Evolutionary conservation across 257 asterid genomes (phyloP), one percentile per base, ranked within the genome.

Genomic region (Capsicum baccatum): DNA sequence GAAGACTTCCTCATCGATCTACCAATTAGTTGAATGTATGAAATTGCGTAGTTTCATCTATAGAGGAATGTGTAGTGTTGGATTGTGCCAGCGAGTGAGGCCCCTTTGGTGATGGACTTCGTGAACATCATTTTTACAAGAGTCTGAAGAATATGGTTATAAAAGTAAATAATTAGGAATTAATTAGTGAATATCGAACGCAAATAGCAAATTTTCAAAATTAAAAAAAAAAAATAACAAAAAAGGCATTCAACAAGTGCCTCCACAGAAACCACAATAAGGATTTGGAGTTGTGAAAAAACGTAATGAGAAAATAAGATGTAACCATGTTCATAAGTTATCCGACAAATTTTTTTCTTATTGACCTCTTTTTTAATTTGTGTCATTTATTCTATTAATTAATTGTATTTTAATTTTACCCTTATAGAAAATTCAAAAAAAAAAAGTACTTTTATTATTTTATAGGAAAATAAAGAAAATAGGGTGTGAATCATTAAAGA

Each of bases 81-180:
- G 59, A 69, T 42, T 44, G 76, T 74, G 66, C 13, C 33, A 80
- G n/a, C 33, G 35, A 19, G 63, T 78, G 89, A 52, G 44, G 83
- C 85, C 71, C 91, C 84, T 89, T 81, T 85, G 87, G 83, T 37
- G 86, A 71, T 68, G 94, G 88, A 79, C 92, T 89, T 83, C 83
- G 85, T 52, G 86, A 83, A 78, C 87, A 86, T 69, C 83, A 69
- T 26, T 84, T 84, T 90, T 82, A 84, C 89, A 86, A 83, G 87
- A 86, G 88, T 91, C 93, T 91, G 92, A 64, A 82, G 78, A 84
- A 85, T 79, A 82, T 82, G 67, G 67, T 19, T 60, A 60, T n/a
- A n/a, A 17, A 60, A 60, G 67, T 60, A 19, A 26, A 26, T 26
- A 26, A 26, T 1, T 26, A 26, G 33, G 33, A 26, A 26, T 26